phyloP scores from a whole-genome alignment of 768 basidiomycete species.

The Amanita rimosa region DNA sequence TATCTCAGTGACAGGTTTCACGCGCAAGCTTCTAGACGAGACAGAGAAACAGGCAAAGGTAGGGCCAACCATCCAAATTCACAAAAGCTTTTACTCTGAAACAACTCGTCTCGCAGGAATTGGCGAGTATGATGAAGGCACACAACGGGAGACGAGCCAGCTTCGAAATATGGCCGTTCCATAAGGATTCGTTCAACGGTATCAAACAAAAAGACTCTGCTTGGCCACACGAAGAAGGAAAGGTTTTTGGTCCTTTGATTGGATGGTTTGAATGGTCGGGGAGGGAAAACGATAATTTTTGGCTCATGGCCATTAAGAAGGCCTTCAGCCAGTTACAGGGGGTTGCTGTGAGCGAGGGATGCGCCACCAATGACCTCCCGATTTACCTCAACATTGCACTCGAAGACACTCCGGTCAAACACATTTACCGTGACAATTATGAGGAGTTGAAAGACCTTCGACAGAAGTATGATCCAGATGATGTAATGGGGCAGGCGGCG shows the following conservation, averaged over 20 bases:
- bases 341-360: constrained; percentile 5
- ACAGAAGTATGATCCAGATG: neutral
- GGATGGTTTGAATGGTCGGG: constrained; percentile 1
- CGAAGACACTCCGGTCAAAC: constrained; percentile 3
- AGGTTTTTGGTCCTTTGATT: constrained; percentile 1
- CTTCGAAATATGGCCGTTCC: neutral
- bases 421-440: constrained; percentile 8
- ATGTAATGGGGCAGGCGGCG: constrained; percentile 8
- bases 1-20: neutral
- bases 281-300: neutral
- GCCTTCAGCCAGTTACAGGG: neutral
- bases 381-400: constrained; percentile 7
- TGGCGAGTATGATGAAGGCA: neutral
- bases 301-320: neutral
- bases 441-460: neutral
- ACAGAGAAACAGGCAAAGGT: neutral
- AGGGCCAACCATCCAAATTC: neutral
- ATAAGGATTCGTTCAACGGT: neutral
- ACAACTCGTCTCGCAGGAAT: neutral
- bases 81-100: neutral
- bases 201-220: neutral
- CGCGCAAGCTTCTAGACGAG: neutral
- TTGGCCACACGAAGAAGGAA: constrained; percentile 1
- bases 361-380: constrained; percentile 3
- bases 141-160: neutral